A percentile compares a stretch with the other conserved stretches of the same genome.
These are phyloP conservation scores for Hsuehochloa calcarea DNA, from an alignment of 176 grass and related monocot genomes.

Conservation along the genomic window DNA sequence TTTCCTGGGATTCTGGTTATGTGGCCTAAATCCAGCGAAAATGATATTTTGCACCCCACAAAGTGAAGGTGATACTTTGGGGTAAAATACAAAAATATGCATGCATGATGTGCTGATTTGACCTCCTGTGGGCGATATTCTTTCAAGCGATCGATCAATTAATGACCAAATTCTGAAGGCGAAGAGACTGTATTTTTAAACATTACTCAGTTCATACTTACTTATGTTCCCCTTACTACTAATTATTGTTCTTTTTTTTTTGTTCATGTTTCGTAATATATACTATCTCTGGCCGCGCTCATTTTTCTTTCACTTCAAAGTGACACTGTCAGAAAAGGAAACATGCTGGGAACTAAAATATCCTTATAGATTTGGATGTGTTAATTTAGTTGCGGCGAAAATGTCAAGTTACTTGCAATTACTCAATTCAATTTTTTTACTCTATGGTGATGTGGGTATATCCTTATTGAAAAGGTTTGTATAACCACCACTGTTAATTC, in stretches of 20 bases:
- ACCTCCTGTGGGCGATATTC: background rate
- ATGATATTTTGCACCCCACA: constrained; percentile 8
- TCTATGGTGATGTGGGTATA: background rate
- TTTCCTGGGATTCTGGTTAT: background rate
- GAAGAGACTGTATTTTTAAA: background rate
- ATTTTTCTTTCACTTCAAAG: background rate
- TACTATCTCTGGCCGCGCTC: background rate
- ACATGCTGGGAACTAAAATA: background rate
- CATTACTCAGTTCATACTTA: background rate
- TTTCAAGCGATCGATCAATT: background rate
- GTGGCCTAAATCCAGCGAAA: constrained; percentile 30
- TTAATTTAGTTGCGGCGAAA: background rate
- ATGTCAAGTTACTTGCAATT: background rate
- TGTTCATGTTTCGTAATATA: background rate
- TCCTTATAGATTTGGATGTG: background rate
- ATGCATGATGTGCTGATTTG: background rate
- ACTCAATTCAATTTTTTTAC: background rate
- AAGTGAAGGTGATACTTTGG: background rate
- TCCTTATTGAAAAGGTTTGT: background rate
- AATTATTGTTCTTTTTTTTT: background rate
- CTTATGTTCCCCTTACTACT: background rate
- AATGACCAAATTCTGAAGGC: background rate
- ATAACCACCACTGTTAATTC: background rate
- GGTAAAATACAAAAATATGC: background rate
- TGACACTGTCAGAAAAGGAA: background rate